Conservation (phyloP, 208 protist genomes). For the Acanthamoeba culbertsoni region DNA sequence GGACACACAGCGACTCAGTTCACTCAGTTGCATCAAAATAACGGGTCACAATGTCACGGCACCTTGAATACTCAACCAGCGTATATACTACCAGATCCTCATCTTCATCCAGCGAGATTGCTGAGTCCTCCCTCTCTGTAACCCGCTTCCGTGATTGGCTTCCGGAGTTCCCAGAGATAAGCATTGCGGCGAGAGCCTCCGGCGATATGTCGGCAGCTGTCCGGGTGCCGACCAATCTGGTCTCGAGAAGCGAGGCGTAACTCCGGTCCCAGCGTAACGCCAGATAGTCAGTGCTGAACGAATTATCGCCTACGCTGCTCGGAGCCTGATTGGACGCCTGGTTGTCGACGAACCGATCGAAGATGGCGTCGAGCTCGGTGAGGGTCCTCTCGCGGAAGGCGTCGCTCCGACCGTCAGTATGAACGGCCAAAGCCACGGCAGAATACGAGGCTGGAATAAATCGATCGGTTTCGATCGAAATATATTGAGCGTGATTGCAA, state of each 20-base stretch:
- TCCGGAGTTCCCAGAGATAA: background rate
- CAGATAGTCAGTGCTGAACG: background rate
- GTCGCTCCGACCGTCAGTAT: no score
- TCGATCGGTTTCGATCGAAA: no score
- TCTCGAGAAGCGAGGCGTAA: background rate
- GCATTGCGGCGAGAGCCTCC: background rate
- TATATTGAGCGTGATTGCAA: no score
- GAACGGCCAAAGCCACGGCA: no score
- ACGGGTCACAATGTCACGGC: no score
- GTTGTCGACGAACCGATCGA: no score
- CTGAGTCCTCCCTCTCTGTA: background rate
- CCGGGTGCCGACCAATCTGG: background rate
- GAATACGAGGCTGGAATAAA: no score
- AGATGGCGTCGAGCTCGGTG: no score
- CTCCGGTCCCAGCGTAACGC: background rate
- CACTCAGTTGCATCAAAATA: no score
- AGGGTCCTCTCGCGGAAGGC: no score
- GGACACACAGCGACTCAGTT: no score
- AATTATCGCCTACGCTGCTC: background rate
- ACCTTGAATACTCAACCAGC: background rate
- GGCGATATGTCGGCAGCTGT: background rate
- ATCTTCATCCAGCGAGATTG: background rate
- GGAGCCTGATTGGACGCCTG: no score
- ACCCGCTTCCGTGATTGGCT: background rate
- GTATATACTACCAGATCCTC: background rate